phyloP scores from a whole-genome alignment of 495 filamentous ascomycete genomes.

The Thozetella sp. region DNA sequence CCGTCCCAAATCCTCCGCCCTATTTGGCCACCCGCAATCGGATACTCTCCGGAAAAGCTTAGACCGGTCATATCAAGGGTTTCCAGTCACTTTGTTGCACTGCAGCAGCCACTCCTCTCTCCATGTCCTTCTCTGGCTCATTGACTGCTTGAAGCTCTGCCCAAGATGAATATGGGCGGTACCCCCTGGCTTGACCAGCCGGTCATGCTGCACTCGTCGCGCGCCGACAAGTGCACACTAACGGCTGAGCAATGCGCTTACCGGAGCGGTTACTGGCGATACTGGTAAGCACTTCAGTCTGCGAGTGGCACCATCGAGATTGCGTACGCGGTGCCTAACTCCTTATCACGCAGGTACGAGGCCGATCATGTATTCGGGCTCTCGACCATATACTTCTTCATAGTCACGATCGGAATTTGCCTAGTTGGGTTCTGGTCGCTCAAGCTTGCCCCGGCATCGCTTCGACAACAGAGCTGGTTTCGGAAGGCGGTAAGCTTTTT shows the following conservation, averaged over 20 bases:
- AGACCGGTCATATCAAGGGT: too few relatives aligned
- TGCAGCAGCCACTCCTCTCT: too few relatives aligned
- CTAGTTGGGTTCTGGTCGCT: slow-evolving; percentile 31
- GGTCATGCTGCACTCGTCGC: slow-evolving; percentile 48
- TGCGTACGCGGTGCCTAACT: slow-evolving; percentile 4
- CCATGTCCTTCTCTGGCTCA: too few relatives aligned
- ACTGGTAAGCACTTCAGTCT: slow-evolving; percentile 37
- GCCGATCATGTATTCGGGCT: slow-evolving; percentile 54
- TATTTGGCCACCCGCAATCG: too few relatives aligned
- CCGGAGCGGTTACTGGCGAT: slow-evolving; percentile 43
- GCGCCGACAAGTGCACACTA: slow-evolving; percentile 44
- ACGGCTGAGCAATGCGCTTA: slow-evolving; percentile 50
- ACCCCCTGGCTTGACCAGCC: slow-evolving; percentile 46
- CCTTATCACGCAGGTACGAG: slow-evolving; percentile 40
- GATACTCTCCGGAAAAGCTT: too few relatives aligned
- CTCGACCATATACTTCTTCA: slow-evolving; percentile 51
- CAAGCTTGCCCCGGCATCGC: slow-evolving; percentile 16
- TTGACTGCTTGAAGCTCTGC: too few relatives aligned
- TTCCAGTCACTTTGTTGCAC: too few relatives aligned
- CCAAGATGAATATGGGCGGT: not conserved
- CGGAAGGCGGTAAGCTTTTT: slow-evolving; percentile 11
- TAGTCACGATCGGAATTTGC: slow-evolving; percentile 46
- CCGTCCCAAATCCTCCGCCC: too few relatives aligned
- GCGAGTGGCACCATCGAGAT: not conserved
- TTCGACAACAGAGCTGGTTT: slow-evolving; percentile 14